Evolutionary conservation across 352 stramenopile genomes (phyloP).

Genomic region (Phytophthora melonis): DNA sequence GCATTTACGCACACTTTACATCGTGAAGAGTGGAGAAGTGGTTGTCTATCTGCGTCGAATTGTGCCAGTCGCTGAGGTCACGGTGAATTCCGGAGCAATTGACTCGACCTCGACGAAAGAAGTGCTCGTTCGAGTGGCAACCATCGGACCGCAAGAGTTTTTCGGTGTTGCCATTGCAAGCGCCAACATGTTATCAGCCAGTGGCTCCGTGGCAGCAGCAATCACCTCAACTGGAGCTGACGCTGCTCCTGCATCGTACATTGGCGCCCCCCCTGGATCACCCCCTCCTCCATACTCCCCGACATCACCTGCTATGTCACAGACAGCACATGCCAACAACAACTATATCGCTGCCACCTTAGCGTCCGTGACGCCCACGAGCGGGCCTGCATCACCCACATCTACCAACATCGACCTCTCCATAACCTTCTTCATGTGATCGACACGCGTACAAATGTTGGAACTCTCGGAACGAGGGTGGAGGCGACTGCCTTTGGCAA

Average conservation of each 20-base stretch:
- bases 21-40: constrained; percentile 77
- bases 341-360: constrained; percentile 37
- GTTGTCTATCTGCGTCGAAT: constrained; percentile 62
- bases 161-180: constrained; percentile 64
- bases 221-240: constrained; percentile 12
- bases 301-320: constrained; percentile 15
- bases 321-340: constrained; percentile 8
- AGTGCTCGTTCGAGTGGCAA: constrained; percentile 72
- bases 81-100: constrained; percentile 5
- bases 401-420: constrained; percentile 35
- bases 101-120: constrained; percentile 23
- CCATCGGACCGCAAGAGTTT: constrained; percentile 75
- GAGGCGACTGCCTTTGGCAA: constrained; percentile 55
- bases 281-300: constrained; percentile 7
- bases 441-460: constrained; percentile 62
- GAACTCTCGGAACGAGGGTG: constrained; percentile 75
- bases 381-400: neutral
- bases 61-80: constrained; percentile 26
- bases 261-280: neutral
- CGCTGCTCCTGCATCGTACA: constrained; percentile 5
- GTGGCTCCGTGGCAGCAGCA: constrained; percentile 1
- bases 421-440: constrained; percentile 70
- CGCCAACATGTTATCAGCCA: constrained; percentile 35
- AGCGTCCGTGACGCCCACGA: constrained; percentile 25
- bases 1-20: constrained; percentile 65